Conservation (phyloP, 2,329 filamentous ascomycete species). For the Alternaria sp. region DNA sequence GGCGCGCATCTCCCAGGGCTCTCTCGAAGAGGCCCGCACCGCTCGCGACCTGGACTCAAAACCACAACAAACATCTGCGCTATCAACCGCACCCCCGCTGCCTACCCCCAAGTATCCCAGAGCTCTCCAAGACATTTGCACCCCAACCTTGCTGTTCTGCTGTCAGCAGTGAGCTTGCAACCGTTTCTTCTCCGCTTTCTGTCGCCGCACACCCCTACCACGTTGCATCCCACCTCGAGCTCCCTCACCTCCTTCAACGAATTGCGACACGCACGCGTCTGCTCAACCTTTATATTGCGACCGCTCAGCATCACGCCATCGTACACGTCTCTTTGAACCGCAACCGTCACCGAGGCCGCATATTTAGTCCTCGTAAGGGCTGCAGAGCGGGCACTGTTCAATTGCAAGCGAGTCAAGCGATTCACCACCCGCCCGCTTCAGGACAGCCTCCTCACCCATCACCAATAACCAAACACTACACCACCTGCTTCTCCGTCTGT, state of each 20-base stretch:
- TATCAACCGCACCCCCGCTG: conserved; percentile 19
- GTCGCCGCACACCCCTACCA: conserved; percentile 31
- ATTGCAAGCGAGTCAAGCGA: conserved; percentile 26
- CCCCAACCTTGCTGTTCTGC: conserved; percentile 12
- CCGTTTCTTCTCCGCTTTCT: conserved; percentile 37
- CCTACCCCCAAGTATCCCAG: neutral
- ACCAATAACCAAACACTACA: conserved; percentile 10
- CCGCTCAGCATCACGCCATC: neutral
- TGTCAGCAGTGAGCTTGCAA: conserved; percentile 9
- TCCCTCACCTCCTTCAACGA: conserved; percentile 14
- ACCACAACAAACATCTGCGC: conserved; percentile 29
- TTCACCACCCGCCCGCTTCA: conserved; percentile 22
- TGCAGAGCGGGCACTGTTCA: conserved; percentile 19
- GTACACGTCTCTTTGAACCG: neutral
- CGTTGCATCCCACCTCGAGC: conserved; percentile 35
- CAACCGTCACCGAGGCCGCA: conserved; percentile 19
- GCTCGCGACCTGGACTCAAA: conserved; percentile 23
- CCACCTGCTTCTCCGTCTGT: conserved; percentile 3
- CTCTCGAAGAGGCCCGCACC: conserved; percentile 10
- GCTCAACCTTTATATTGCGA: neutral
- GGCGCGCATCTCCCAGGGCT: conserved; percentile 7
- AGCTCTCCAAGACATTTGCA: conserved; percentile 8
- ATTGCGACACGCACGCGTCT: conserved; percentile 8
- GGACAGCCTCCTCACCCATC: conserved; percentile 20
- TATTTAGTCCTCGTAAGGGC: conserved; percentile 14